Evolutionary conservation across 192 early-diverging fungal genomes (phyloP).

Genomic region (Allomyces macrogynus): DNA sequence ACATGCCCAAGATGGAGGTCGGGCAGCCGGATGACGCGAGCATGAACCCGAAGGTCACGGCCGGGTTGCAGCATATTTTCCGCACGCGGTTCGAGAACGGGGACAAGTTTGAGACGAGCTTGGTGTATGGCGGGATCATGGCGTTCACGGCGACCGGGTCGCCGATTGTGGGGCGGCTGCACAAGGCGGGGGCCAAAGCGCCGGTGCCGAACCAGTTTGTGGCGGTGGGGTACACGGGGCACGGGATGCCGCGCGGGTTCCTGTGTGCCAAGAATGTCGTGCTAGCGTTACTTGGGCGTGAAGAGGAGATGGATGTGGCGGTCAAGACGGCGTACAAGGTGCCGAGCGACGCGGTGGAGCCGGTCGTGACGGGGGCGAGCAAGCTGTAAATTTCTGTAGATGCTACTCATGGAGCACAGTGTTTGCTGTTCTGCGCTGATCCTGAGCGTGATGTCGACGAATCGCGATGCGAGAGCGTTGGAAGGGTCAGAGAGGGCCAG

Average conservation of each 20-base stretch:
- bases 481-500: too few relatives aligned
- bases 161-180: slow-evolving; percentile 18
- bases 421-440: too few relatives aligned
- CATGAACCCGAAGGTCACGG: slow-evolving; percentile 8
- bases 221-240: slow-evolving; percentile 18
- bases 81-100: slow-evolving; percentile 5
- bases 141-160: slow-evolving; percentile 15
- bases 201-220: slow-evolving; percentile 6
- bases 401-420: too few relatives aligned
- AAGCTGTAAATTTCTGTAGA: too few relatives aligned
- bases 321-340: background rate
- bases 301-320: background rate
- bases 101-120: slow-evolving; percentile 5
- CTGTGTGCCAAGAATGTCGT: background rate
- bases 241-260: slow-evolving; percentile 27
- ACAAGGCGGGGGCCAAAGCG: background rate
- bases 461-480: too few relatives aligned
- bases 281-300: background rate
- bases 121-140: slow-evolving; percentile 30
- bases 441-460: too few relatives aligned
- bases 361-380: background rate
- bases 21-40: slow-evolving; percentile 13
- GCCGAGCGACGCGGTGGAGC: background rate
- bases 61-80: slow-evolving; percentile 11
- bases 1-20: slow-evolving; percentile 9